Conservation (phyloP, 2,329 filamentous ascomycete genomes). For the Alternaria sp. region DNA sequence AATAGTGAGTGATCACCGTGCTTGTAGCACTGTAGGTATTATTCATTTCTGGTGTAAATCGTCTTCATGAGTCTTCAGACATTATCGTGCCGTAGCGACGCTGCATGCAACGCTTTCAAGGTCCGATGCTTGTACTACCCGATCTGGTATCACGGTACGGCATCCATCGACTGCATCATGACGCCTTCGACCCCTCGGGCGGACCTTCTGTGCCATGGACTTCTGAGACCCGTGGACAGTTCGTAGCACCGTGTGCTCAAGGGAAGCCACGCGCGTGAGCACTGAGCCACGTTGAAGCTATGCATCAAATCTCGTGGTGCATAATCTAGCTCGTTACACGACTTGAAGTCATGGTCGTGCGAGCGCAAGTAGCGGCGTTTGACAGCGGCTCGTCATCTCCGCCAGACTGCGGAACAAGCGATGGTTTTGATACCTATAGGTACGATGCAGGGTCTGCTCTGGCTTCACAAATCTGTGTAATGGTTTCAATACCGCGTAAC, state of each 20-base stretch:
- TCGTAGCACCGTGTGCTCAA: conserved; percentile 14
- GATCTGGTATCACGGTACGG: conserved; percentile 24
- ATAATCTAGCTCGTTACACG: conserved; percentile 43
- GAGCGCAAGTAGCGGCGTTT: conserved; percentile 18
- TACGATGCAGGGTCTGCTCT: conserved; percentile 10
- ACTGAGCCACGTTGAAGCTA: conserved; percentile 31
- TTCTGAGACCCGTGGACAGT: conserved; percentile 29
- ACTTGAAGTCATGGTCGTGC: conserved; percentile 16
- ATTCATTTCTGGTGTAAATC: conserved; percentile 10
- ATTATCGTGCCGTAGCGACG: conserved; percentile 29
- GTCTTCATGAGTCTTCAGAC: background rate
- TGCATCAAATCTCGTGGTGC: conserved; percentile 41
- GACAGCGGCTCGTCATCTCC: conserved; percentile 20
- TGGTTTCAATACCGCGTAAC: background rate
- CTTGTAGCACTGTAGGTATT: conserved; percentile 10
- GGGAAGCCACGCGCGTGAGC: conserved; percentile 19
- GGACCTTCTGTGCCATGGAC: conserved; percentile 11
- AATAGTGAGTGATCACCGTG: background rate
- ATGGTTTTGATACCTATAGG: background rate
- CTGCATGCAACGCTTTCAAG: conserved; percentile 16
- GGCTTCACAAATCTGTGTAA: background rate
- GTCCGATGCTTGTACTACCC: conserved; percentile 10
- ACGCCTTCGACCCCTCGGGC: conserved; percentile 11
- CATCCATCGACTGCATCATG: conserved; percentile 1
- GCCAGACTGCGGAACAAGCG: conserved; percentile 2